phyloP scores from a whole-genome alignment of 106 monocot species.

The Alisma plantagoaquatica region DNA sequence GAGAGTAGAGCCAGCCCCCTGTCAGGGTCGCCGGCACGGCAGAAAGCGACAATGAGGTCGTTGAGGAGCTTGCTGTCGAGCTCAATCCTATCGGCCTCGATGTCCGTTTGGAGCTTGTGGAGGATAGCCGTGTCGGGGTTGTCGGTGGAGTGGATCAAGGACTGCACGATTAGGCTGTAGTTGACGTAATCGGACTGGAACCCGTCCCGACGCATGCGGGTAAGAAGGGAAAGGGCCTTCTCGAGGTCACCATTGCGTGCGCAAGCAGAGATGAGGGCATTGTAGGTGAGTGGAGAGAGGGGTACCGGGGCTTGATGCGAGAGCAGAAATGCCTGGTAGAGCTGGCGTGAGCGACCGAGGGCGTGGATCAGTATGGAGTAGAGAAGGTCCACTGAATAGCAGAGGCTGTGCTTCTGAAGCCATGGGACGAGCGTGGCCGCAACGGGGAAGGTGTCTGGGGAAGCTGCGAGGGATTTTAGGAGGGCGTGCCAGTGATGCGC shows the following conservation, averaged over 20 bases:
- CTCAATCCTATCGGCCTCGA: slow-evolving; percentile 27
- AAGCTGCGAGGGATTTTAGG: slow-evolving; percentile 15
- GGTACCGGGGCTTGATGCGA: slow-evolving; percentile 29
- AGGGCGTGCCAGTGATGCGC: slow-evolving; percentile 19
- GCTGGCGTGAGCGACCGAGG: slow-evolving; percentile 35
- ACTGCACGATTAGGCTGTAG: slow-evolving; percentile 65
- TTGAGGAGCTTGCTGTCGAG: slow-evolving; percentile 40
- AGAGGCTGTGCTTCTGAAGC: slow-evolving; percentile 32
- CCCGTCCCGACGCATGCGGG: slow-evolving; percentile 32
- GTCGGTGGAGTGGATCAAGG: slow-evolving; percentile 39
- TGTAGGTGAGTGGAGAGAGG: slow-evolving; percentile 69
- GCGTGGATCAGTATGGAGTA: slow-evolving; percentile 79
- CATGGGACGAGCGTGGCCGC: slow-evolving; percentile 25
- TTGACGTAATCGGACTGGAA: slow-evolving; percentile 62
- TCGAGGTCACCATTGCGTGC: slow-evolving; percentile 42
- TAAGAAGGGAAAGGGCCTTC: slow-evolving; percentile 40
- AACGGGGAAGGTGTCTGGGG: slow-evolving; percentile 16
- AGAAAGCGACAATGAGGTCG: slow-evolving; percentile 58
- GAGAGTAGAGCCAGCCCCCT: slow-evolving; percentile 40
- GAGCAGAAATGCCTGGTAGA: slow-evolving; percentile 25
- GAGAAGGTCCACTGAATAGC: slow-evolving; percentile 73
- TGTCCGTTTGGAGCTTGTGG: slow-evolving; percentile 12
- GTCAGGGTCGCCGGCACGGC: slow-evolving; percentile 51
- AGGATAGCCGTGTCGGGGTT: slow-evolving; percentile 52
- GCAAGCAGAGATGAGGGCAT: slow-evolving; percentile 69